Evolutionary conservation across 1,139 yeast genomes (phyloP).

Genomic region (Yamadazyma triangularis): DNA sequence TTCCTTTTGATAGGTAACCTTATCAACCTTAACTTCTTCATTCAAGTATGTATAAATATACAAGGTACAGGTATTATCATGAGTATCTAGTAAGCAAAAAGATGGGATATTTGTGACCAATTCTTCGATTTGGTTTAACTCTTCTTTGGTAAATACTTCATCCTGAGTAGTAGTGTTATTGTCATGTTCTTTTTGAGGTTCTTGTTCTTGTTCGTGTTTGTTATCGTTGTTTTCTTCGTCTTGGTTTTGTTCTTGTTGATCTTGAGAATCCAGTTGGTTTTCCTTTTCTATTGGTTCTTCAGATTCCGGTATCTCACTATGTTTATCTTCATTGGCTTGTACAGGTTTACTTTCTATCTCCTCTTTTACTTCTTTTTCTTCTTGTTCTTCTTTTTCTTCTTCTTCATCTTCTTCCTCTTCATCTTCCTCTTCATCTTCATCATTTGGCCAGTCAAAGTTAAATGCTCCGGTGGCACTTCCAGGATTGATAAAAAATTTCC

Average conservation of each 20-base stretch:
- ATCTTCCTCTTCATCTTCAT: constrained; percentile 45
- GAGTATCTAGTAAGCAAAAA: constrained; percentile 82
- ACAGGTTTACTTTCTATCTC: constrained; percentile 7
- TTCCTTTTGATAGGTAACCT: constrained; percentile 73
- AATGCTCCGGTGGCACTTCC: constrained; percentile 96
- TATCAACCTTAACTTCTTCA: constrained; percentile 89
- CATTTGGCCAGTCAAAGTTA: constrained; percentile 44
- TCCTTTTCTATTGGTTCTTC: constrained; percentile 9
- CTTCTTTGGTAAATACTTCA: constrained; percentile 14
- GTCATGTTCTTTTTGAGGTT: background rate
- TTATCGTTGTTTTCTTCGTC: constrained; percentile 8
- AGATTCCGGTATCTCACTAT: constrained; percentile 14
- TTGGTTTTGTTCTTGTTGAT: constrained; percentile 7
- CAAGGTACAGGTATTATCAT: constrained; percentile 70
- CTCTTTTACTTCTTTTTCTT: constrained; percentile 12
- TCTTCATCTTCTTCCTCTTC: constrained; percentile 31
- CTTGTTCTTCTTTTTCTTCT: constrained; percentile 21
- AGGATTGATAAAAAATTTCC: constrained; percentile 89
- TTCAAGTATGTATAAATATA: constrained; percentile 79
- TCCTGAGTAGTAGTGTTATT: constrained; percentile 6
- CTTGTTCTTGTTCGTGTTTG: constrained; percentile 1
- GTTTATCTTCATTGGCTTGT: constrained; percentile 20
- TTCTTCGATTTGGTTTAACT: constrained; percentile 12
- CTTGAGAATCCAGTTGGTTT: constrained; percentile 8
- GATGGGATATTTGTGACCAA: constrained; percentile 46